A percentile compares a stretch with the other conserved stretches of the same genome.
Conservation (phyloP, 352 stramenopile species). For the Pythium volutum region DNA sequence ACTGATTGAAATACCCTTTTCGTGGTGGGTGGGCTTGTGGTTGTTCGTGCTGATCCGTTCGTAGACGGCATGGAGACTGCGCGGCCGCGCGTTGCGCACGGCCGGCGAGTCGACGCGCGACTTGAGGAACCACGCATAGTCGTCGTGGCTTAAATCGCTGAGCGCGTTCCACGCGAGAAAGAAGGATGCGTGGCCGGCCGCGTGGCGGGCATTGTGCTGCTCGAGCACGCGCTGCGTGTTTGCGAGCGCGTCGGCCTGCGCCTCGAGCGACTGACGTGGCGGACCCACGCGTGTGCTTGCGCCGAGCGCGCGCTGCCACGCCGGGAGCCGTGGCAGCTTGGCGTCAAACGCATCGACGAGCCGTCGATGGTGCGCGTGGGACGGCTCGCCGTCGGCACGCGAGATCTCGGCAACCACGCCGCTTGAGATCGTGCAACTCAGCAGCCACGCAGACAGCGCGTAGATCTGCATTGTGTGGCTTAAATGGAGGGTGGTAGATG, state of each 20-base stretch:
- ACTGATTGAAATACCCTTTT: slow-evolving; percentile 25
- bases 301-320: slow-evolving; percentile 23
- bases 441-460: slow-evolving; percentile 4
- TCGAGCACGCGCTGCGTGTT: slow-evolving; percentile 40
- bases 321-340: slow-evolving; percentile 19
- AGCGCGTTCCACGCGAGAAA: slow-evolving; percentile 65
- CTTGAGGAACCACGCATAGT: slow-evolving; percentile 60
- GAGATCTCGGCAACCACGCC: slow-evolving; percentile 7
- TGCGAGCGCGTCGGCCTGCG: slow-evolving; percentile 41
- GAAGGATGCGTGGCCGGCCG: slow-evolving; percentile 37
- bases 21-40: slow-evolving; percentile 1
- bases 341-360: slow-evolving; percentile 24
- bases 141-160: slow-evolving; percentile 60
- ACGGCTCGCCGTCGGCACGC: neutral
- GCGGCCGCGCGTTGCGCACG: slow-evolving; percentile 6
- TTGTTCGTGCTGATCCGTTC: slow-evolving; percentile 8
- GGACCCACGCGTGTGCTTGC: slow-evolving; percentile 33
- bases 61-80: slow-evolving; percentile 23
- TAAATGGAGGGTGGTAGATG: neutral
- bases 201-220: slow-evolving; percentile 42
- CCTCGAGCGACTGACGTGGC: slow-evolving; percentile 37
- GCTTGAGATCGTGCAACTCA: slow-evolving; percentile 10
- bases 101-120: slow-evolving; percentile 37
- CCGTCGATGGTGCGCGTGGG: neutral
- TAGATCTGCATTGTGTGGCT: slow-evolving; percentile 13